Base-by-base conservation (phyloP, 139 green algal genomes). In the Picochlorum sp. region DNA sequence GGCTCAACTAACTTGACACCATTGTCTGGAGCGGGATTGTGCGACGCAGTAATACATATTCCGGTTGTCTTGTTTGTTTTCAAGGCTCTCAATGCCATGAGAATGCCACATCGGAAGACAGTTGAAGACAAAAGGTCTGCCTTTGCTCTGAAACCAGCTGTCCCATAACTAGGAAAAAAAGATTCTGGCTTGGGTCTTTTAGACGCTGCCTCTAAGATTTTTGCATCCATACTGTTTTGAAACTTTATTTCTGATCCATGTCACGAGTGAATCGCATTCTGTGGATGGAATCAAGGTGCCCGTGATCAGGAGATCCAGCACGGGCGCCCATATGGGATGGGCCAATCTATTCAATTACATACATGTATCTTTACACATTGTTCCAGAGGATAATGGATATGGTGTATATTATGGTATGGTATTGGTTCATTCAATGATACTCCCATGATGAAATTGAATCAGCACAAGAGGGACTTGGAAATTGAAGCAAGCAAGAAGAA, bases 1-100 rank as follows among this genome's bases (percentile, higher is more conserved):
- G 84, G 85, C n/a, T 96, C 89, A 4, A 95, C 80, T 46, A 99
- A 77, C 71, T 98, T 98, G 23, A 97, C 85, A 24, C 92, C 92
- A 65, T 98, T 98, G 82, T 98, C 92, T 3, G 62, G 47, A 11
- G 76, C 85, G 3, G 90, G 90, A 72, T 98, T 98, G 78, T 98
- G 92, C 2, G 85, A 95, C 23, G 94, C 94, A 4, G 94, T 99
- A 51, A 99, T 83, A 78, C 96, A 88, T n/a, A 99, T 58, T 15
- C 94, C 94, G 18, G 81, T 89, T 20, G 66, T 64, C 18, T 60
- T 38, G 8, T 30, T 68, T n/a, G 41, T 68, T 45, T 59, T 71
- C 18, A 78, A 51, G 1, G 84, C 67, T 0, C 90, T 74, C 4
- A 84, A 62, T 0, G 85, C 92, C 60, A 89, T 87, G 16, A 98